These are phyloP conservation scores for Neonectria hederae DNA, from an alignment of 2,329 filamentous ascomycete species.

Conservation along the genomic window DNA sequence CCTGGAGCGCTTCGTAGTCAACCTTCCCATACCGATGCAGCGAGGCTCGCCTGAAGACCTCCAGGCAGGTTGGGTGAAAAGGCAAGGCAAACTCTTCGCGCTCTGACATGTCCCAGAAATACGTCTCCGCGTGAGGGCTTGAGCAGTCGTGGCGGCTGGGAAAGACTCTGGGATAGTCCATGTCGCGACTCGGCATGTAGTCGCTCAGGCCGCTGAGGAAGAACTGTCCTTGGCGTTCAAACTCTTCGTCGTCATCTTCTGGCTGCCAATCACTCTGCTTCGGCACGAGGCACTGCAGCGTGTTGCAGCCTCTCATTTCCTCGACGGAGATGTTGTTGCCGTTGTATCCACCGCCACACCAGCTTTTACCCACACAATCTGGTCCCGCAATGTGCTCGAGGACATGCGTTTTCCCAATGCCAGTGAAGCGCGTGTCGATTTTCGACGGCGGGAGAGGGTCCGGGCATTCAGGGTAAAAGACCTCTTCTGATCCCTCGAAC, in stretches of 20 bases:
- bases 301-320: slow-evolving; percentile 41
- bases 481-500: neutral
- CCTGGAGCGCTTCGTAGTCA: slow-evolving; percentile 26
- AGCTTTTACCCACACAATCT: slow-evolving; percentile 15
- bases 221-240: slow-evolving; percentile 26
- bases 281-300: slow-evolving; percentile 38
- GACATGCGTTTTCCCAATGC: slow-evolving; percentile 1
- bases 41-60: slow-evolving; percentile 42
- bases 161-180: neutral
- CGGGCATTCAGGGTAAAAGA: neutral
- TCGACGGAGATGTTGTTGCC: slow-evolving; percentile 37
- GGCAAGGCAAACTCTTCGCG: slow-evolving; percentile 27
- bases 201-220: slow-evolving; percentile 35
- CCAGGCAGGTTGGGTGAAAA: slow-evolving; percentile 44
- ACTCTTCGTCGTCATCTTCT: slow-evolving; percentile 30
- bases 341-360: slow-evolving; percentile 27
- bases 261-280: slow-evolving; percentile 31
- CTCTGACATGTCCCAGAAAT: slow-evolving; percentile 16
- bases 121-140: neutral
- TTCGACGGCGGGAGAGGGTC: neutral
- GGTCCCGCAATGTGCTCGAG: slow-evolving; percentile 40
- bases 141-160: slow-evolving; percentile 24
- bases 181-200: slow-evolving; percentile 24
- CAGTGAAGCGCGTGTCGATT: slow-evolving; percentile 17
- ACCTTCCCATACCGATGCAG: slow-evolving; percentile 24